phyloP scores from a whole-genome alignment of 176 grass and related monocot genomes.

The Hordeum marinum region DNA sequence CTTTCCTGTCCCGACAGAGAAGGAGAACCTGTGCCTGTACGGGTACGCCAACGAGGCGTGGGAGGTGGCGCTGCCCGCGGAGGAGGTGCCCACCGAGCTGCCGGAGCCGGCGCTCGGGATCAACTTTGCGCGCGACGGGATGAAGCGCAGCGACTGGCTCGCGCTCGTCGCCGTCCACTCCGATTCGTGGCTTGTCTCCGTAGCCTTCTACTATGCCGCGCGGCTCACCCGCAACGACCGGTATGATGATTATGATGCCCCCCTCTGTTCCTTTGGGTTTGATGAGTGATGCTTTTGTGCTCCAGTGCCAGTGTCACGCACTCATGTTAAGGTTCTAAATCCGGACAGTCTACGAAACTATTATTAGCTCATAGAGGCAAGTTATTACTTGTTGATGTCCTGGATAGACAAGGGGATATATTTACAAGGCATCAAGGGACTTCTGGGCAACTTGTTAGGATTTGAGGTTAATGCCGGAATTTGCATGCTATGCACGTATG shows the following conservation, averaged over 20 bases:
- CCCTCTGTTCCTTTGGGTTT: conserved; percentile 8
- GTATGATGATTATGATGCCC: neutral
- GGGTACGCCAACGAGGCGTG: conserved; percentile 59
- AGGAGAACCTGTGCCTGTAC: conserved; percentile 76
- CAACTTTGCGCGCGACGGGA: conserved; percentile 79
- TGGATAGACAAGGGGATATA: conserved; percentile 4
- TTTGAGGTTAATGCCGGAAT: conserved; percentile 4
- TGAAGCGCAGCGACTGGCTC: conserved; percentile 73
- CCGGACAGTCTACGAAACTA: neutral
- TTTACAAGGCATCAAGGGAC: neutral
- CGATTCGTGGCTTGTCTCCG: conserved; percentile 74
- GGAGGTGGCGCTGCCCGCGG: conserved; percentile 72
- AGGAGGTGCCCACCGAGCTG: conserved; percentile 83
- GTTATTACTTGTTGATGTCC: neutral
- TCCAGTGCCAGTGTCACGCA: neutral
- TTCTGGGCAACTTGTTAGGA: neutral
- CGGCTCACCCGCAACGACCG: conserved; percentile 52
- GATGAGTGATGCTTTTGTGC: neutral
- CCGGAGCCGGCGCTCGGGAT: conserved; percentile 76
- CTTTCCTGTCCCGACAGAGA: conserved; percentile 27
- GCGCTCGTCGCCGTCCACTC: conserved; percentile 74
- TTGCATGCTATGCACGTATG: neutral
- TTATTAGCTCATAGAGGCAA: neutral
- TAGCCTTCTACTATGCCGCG: conserved; percentile 67
- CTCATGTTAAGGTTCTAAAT: conserved; percentile 3